A percentile compares a stretch with the other conserved stretches of the same genome.
Evolutionary conservation across 805 yeast species (phyloP).

Genomic region (Candida tammaniensis): DNA sequence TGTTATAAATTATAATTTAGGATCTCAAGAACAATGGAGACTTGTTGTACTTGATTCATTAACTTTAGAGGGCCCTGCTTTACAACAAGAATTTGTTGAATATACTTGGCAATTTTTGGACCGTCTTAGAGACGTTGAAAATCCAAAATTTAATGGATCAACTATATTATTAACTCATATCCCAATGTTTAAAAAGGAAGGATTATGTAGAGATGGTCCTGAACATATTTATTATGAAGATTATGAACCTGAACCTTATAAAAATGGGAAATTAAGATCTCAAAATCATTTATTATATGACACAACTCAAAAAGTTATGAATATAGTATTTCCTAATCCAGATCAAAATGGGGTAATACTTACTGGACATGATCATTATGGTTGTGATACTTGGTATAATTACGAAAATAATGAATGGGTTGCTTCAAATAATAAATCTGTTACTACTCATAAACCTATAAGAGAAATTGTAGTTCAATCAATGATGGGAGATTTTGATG

Average conservation of each 20-base stretch:
- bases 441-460: conserved; percentile 30
- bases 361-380: conserved; percentile 96
- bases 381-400: conserved; percentile 74
- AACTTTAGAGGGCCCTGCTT: conserved; percentile 85
- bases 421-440: conserved; percentile 44
- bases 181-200: conserved; percentile 79
- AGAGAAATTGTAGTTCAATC: conserved; percentile 84
- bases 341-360: conserved; percentile 72
- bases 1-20: conserved; percentile 66
- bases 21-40: conserved; percentile 74
- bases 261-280: conserved; percentile 68
- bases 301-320: conserved; percentile 63
- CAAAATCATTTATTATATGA: conserved; percentile 81
- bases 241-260: conserved; percentile 60
- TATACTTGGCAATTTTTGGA: conserved; percentile 75
- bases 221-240: conserved; percentile 46
- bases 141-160: conserved; percentile 59
- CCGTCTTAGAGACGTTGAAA: conserved; percentile 48
- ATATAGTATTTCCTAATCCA: conserved; percentile 63
- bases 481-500: conserved; percentile 95
- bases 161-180: conserved; percentile 85
- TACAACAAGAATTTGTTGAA: conserved; percentile 64
- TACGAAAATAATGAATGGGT: conserved; percentile 49
- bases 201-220: conserved; percentile 88
- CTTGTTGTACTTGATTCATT: conserved; percentile 84